Conservation (phyloP, 2,329 filamentous ascomycete species). For the Aulographum hederae region DNA sequence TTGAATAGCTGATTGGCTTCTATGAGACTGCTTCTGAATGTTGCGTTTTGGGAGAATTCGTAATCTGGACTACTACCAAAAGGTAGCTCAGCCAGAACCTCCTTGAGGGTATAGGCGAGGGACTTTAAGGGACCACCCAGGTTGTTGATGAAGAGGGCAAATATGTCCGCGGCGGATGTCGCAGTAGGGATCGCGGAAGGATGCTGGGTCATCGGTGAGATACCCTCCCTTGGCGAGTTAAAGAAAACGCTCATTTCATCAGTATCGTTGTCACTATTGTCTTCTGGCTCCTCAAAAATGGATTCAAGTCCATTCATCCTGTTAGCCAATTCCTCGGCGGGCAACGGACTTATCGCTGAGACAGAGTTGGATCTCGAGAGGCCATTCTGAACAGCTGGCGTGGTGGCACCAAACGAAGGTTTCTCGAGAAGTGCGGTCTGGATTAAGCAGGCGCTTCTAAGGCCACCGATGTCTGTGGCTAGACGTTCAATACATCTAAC, state of each 20-base stretch:
- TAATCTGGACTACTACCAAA: constrained; percentile 49
- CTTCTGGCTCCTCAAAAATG: constrained; percentile 21
- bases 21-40: constrained; percentile 61
- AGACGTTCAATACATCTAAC: constrained; percentile 72
- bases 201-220: no score
- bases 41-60: constrained; percentile 56
- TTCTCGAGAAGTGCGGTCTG: constrained; percentile 53
- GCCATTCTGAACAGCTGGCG: no score
- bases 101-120: constrained; percentile 73
- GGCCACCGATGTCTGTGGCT: constrained; percentile 73
- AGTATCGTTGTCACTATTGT: constrained; percentile 12
- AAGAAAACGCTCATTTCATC: neutral
- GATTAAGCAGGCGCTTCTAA: constrained; percentile 74
- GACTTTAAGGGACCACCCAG: constrained; percentile 93
- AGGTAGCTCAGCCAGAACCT: constrained; percentile 73
- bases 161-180: constrained; percentile 60
- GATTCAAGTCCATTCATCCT: constrained; percentile 8
- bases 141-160: constrained; percentile 73
- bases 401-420: neutral
- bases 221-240: no score
- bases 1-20: constrained; percentile 71
- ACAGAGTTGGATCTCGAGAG: no score
- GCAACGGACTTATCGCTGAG: no score
- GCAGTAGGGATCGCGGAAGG: constrained; percentile 11
- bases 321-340: no score